Evolutionary conservation across 306 rosid genomes (phyloP).

Genomic region (Aeschynomene evenia): DNA sequence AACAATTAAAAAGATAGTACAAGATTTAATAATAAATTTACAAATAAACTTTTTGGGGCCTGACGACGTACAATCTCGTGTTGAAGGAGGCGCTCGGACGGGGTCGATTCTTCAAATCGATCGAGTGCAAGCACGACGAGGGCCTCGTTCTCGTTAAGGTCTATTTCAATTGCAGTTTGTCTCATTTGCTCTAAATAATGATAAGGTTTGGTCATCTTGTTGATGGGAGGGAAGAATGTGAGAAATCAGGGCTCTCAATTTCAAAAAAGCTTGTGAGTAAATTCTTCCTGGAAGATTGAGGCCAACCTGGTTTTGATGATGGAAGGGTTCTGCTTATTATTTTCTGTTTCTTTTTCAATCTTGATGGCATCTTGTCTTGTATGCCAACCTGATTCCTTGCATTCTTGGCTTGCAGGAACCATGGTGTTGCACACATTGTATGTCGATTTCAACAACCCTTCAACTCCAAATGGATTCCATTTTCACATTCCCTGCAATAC

Average conservation of each 20-base stretch:
- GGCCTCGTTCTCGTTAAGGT: conserved; percentile 98
- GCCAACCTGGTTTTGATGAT: conserved; percentile 38
- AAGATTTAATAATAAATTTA: too few species aligned
- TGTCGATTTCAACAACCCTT: conserved; percentile 72
- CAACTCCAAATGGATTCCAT: conserved; percentile 80
- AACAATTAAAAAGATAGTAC: too few species aligned
- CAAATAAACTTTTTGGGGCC: too few species aligned
- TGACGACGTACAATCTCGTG: conserved; percentile 87
- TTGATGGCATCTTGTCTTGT: conserved; percentile 72
- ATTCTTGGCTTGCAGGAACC: conserved; percentile 78
- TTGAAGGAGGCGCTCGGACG: conserved; percentile 90
- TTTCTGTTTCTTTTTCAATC: conserved; percentile 58
- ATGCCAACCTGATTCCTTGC: conserved; percentile 84
- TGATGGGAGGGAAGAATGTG: conserved; percentile 63
- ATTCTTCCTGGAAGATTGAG: conserved; percentile 69
- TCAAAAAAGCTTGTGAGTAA: conserved; percentile 82
- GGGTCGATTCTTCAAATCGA: conserved; percentile 93
- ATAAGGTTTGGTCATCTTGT: conserved; percentile 70
- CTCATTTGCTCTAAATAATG: too few species aligned
- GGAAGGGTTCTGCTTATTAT: conserved; percentile 38
- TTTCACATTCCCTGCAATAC: conserved; percentile 55
- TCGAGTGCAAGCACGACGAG: conserved; percentile 94
- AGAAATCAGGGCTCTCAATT: conserved; percentile 70
- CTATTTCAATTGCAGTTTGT: conserved; percentile 74
- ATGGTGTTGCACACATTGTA: conserved; percentile 75